Base-by-base conservation (phyloP, 2,329 filamentous ascomycete species). In the Colletotrichum plurivorum region DNA sequence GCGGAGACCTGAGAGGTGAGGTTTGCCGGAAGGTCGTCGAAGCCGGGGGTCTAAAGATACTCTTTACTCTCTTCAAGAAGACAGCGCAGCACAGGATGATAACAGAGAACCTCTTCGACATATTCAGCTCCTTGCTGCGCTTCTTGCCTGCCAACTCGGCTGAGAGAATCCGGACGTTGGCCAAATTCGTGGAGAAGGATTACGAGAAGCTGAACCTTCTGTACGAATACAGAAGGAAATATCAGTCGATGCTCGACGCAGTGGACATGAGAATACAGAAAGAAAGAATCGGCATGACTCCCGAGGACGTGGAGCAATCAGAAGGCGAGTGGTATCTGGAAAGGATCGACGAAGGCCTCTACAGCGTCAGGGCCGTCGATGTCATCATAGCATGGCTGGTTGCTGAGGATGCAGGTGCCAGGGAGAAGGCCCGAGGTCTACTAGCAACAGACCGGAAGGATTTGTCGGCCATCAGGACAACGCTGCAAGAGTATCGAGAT, bases 171-270 rank as follows among this genome's bases (percentile, higher is more conserved):
- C 89, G 96, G 4, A 88, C 92, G 1, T 86, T 98, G 4, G 95
- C 95, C 55, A 99, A 99, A 77, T 98, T 98, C 75, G 92, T 97
- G 18, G 96, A 99, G 79, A 97, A 94, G 77, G 91, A 97, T 72
- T 97, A 97, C 78, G 94, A 92, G 73, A 98, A 98, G 84, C 89
- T 94, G 45, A 82, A 78, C 6, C 93, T 91, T 76, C 84, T 98
- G 5, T 79, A 97, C 43, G 84, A 87, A 69, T 79, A 98, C 55
- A 88, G 95, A 48, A 83, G 89, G 55, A 92, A 93, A 13, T 97
- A 94, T 77, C 87, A 88, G 0, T 83, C 85, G 0, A 86, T 88
- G 16, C 80, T 97, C 1, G 83, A 81, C 0, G 82, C 85, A 0
- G 90, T 93, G 1, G 92, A 95, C 59, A 81, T 85, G 59, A 83